phyloP scores from a whole-genome alignment of 192 early-diverging fungal species.

The Oehlia diaphana region DNA sequence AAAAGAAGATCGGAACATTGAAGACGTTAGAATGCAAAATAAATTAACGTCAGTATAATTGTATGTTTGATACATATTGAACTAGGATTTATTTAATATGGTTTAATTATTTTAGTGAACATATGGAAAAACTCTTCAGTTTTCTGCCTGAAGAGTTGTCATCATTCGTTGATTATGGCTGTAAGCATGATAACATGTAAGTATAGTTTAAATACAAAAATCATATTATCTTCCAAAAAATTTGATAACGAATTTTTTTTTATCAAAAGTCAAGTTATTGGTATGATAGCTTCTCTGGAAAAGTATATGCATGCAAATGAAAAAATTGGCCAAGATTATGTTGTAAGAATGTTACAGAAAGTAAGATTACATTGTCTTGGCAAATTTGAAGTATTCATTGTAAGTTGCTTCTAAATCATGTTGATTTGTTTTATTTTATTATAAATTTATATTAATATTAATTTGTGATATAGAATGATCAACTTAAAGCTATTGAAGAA shows the following conservation, averaged over 20 bases:
- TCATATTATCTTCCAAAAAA: not conserved
- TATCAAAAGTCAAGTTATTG: slow-evolving; percentile 59
- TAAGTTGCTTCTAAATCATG: slow-evolving; percentile 34
- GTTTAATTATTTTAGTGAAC: slow-evolving; percentile 52
- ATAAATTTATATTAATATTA: slow-evolving; percentile 11
- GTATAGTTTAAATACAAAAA: slow-evolving; percentile 30
- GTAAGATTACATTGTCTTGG: slow-evolving; percentile 63
- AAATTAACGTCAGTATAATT: slow-evolving; percentile 56
- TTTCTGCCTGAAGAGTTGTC: slow-evolving; percentile 70
- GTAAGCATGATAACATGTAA: slow-evolving; percentile 71
- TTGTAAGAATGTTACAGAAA: slow-evolving; percentile 65
- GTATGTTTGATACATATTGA: not conserved
- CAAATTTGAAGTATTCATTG: slow-evolving; percentile 80
- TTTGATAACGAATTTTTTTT: not conserved
- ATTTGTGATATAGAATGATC: slow-evolving; percentile 64
- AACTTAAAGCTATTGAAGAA: slow-evolving; percentile 87
- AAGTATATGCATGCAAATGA: slow-evolving; percentile 65
- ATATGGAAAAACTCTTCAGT: slow-evolving; percentile 80
- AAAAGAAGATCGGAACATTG: not conserved
- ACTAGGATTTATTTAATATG: not conserved
- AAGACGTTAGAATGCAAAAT: slow-evolving; percentile 72
- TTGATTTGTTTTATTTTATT: not conserved
- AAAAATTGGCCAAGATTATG: slow-evolving; percentile 71
- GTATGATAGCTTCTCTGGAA: slow-evolving; percentile 84
- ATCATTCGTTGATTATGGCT: slow-evolving; percentile 71